Evolutionary conservation across 2,329 filamentous ascomycete species (phyloP).

Genomic region (Pseudogymnoascus sp.): DNA sequence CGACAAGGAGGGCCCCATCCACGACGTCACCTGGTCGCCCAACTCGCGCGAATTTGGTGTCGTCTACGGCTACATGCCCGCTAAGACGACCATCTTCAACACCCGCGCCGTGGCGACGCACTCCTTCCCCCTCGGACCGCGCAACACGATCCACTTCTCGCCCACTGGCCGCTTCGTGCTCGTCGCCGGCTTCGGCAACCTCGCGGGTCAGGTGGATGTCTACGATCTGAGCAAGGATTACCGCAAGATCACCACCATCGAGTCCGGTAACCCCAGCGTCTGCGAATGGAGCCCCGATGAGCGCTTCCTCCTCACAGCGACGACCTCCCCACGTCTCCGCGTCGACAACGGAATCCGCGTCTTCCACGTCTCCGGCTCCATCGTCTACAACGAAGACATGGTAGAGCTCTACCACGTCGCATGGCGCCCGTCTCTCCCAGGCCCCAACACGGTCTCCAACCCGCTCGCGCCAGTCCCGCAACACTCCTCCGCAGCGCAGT

Average conservation of each 20-base stretch:
- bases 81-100: constrained; percentile 98
- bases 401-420: constrained; percentile 84
- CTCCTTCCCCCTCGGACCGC: constrained; percentile 77
- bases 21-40: constrained; percentile 97
- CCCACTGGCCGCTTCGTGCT: constrained; percentile 88
- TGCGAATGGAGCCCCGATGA: constrained; percentile 98
- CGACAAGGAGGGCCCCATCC: constrained; percentile 96
- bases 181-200: constrained; percentile 93
- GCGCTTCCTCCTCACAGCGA: constrained; percentile 93
- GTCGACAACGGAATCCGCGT: constrained; percentile 96
- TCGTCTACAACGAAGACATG: constrained; percentile 97
- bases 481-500: constrained; percentile 76
- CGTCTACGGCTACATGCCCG: constrained; percentile 97
- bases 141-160: constrained; percentile 94
- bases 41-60: constrained; percentile 98
- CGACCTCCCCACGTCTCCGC: constrained; percentile 86
- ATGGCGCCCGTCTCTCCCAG: constrained; percentile 69
- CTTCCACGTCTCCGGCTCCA: constrained; percentile 80
- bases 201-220: constrained; percentile 95
- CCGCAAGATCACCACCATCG: constrained; percentile 84
- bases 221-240: constrained; percentile 95
- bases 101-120: constrained; percentile 75
- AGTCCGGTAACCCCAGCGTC: constrained; percentile 90
- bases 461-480: constrained; percentile 67
- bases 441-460: constrained; percentile 50